These are phyloP conservation scores for Rhodotorula sp. DNA, from an alignment of 1,284 basidiomycete species.

Conservation along the genomic window DNA sequence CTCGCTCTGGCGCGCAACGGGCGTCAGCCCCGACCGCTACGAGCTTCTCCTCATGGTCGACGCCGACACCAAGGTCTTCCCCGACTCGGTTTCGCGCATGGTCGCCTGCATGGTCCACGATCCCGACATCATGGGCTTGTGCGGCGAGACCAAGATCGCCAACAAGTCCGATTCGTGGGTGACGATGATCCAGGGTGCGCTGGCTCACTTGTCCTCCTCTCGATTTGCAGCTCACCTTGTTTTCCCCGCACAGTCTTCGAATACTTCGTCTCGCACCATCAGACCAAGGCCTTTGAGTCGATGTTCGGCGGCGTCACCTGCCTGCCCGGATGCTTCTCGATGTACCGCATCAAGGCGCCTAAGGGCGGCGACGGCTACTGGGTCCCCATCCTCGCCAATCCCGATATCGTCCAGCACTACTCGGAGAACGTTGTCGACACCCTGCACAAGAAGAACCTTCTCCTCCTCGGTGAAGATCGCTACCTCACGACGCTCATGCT, in stretches of 20 bases:
- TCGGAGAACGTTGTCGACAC: conserved; percentile 55
- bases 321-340: conserved; percentile 54
- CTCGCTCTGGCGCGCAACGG: conserved; percentile 53
- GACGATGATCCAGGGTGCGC: conserved; percentile 53
- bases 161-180: conserved; percentile 55
- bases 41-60: conserved; percentile 54
- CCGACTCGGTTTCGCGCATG: conserved; percentile 54
- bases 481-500: conserved; percentile 55
- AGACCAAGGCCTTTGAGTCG: conserved; percentile 60
- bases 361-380: conserved; percentile 54
- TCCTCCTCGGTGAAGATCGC: conserved; percentile 54
- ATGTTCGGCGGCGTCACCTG: conserved; percentile 54
- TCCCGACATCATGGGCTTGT: conserved; percentile 55
- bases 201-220: background rate
- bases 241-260: conserved; percentile 64
- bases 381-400: conserved; percentile 53
- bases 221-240: too few species aligned
- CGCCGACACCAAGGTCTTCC: conserved; percentile 54
- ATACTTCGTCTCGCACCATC: conserved; percentile 98
- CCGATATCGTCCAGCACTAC: conserved; percentile 54
- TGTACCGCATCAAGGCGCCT: conserved; percentile 54
- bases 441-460: conserved; percentile 54
- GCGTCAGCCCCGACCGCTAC: conserved; percentile 52
- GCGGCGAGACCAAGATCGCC: conserved; percentile 55
- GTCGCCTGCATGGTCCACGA: conserved; percentile 54